A percentile compares a stretch with the other conserved stretches of the same genome.
Evolutionary conservation across 495 filamentous ascomycete species (phyloP).

Genomic region (Clavariopsis aquatica): DNA sequence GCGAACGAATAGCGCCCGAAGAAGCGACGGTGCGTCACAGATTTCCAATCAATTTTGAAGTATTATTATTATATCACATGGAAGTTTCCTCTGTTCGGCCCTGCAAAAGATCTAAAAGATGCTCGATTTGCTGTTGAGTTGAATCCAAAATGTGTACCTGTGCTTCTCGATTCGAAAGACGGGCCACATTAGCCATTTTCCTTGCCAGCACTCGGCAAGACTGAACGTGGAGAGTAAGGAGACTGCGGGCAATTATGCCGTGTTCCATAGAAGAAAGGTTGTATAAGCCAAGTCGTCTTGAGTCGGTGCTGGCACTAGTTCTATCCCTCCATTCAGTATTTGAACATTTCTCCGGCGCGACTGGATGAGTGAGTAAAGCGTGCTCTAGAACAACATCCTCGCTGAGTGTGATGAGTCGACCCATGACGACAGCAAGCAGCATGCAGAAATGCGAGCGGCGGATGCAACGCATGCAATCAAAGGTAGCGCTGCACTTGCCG

Average conservation of each 20-base stretch:
- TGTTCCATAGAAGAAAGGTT: not conserved
- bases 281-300: not conserved
- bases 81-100: too few species aligned
- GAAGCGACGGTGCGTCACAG: not conserved
- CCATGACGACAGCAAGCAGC: not conserved
- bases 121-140: not conserved
- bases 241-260: not conserved
- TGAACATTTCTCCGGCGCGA: too few species aligned
- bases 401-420: not conserved
- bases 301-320: too few species aligned
- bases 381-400: not conserved
- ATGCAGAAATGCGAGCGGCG: not conserved
- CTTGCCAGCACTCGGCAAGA: not conserved
- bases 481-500: not conserved
- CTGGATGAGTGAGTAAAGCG: not conserved
- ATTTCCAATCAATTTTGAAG: not conserved
- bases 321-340: too few species aligned
- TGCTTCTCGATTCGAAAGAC: not conserved
- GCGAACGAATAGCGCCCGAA: not conserved
- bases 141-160: not conserved
- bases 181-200: not conserved
- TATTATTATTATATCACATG: too few species aligned
- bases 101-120: not conserved
- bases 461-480: not conserved
- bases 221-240: not conserved